These are phyloP conservation scores for Sclerotinia borealis DNA, from an alignment of 2,329 filamentous ascomycete species.

Conservation along the genomic window DNA sequence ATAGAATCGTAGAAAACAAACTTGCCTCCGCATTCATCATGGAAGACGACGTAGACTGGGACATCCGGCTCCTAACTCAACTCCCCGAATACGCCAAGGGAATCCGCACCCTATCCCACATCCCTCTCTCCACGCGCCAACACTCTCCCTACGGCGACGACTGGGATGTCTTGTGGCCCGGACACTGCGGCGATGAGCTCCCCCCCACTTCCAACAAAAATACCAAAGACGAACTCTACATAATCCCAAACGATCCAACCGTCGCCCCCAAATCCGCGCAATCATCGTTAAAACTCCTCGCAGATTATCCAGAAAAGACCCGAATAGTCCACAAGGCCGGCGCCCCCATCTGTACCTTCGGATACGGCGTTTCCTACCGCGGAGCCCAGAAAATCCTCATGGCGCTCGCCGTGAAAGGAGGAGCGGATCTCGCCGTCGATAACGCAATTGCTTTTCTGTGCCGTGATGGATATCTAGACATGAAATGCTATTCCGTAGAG, in stretches of 20 bases:
- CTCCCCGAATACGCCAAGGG: conserved; percentile 29
- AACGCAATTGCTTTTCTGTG: conserved; percentile 33
- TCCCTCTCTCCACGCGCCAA: conserved; percentile 11
- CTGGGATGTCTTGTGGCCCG: conserved; percentile 36
- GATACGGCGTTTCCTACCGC: conserved; percentile 32
- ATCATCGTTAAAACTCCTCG: conserved; percentile 12
- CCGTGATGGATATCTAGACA: conserved; percentile 28
- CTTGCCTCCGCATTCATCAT: conserved; percentile 36
- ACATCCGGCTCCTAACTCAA: conserved; percentile 34
- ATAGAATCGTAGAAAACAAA: conserved; percentile 15
- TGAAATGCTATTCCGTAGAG: conserved; percentile 34
- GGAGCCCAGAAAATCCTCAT: conserved; percentile 52
- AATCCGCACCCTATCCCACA: conserved; percentile 11
- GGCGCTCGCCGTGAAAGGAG: conserved; percentile 43
- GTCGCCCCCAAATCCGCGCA: conserved; percentile 22
- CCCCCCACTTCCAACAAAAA: neutral
- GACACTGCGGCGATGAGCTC: conserved; percentile 32
- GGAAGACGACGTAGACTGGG: conserved; percentile 42
- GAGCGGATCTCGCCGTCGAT: conserved; percentile 27
- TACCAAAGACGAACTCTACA: conserved; percentile 17
- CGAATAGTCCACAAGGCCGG: conserved; percentile 29
- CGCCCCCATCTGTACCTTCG: conserved; percentile 31
- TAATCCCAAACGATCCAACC: conserved; percentile 26
- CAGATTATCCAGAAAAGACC: conserved; percentile 15
- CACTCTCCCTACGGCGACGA: conserved; percentile 31